phyloP scores from a whole-genome alignment of 2,329 filamentous ascomycete genomes.

The Blastomyces gilchristii region DNA sequence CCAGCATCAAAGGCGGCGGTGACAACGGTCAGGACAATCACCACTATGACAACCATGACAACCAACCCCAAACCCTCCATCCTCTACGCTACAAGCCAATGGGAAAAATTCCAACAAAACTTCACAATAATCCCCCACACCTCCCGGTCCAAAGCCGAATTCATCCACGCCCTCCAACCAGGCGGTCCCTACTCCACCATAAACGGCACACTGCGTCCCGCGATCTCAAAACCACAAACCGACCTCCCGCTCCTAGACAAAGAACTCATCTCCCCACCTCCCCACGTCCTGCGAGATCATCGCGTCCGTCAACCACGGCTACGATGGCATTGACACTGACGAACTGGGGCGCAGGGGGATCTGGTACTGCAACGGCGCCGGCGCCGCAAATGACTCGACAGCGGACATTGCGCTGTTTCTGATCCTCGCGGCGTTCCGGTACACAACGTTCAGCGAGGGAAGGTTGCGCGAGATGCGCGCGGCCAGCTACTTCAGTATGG shows the following conservation, averaged over 20 bases:
- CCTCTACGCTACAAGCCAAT: conserved; percentile 10
- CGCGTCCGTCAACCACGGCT: conserved; percentile 14
- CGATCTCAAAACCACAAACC: conserved; percentile 7
- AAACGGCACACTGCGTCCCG: conserved; percentile 14
- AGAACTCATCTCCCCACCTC: conserved; percentile 14
- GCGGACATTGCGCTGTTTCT: conserved; percentile 15
- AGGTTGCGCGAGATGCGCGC: conserved; percentile 9
- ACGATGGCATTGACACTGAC: conserved; percentile 14
- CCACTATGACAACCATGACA: background rate
- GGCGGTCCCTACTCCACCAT: conserved; percentile 14
- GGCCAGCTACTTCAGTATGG: conserved; percentile 12
- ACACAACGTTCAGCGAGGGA: conserved; percentile 13
- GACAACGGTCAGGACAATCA: background rate
- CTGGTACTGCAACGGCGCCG: conserved; percentile 16
- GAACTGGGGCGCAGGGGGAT: conserved; percentile 13
- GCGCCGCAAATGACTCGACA: conserved; percentile 14
- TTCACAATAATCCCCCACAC: conserved; percentile 14
- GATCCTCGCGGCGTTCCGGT: conserved; percentile 14
- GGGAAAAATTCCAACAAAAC: conserved; percentile 11
- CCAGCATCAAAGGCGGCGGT: background rate
- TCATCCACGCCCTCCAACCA: conserved; percentile 10
- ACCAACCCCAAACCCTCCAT: conserved; percentile 13
- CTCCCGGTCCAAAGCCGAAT: conserved; percentile 11
- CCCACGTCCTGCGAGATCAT: conserved; percentile 13
- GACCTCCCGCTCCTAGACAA: conserved; percentile 12